phyloP scores from a whole-genome alignment of 106 monocot genomes.

The Phalaenopsis aphrodite region DNA sequence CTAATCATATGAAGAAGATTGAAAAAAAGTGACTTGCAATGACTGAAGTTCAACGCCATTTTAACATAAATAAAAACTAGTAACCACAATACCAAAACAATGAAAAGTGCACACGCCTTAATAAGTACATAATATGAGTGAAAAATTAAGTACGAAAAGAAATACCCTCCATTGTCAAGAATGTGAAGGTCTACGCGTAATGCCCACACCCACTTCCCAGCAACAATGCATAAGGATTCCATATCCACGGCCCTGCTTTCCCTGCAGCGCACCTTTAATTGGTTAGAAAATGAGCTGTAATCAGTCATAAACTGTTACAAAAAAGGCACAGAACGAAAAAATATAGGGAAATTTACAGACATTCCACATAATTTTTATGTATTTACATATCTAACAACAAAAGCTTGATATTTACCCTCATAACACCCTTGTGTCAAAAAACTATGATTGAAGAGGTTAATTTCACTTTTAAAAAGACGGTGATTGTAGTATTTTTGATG shows the following conservation, averaged over 20 bases:
- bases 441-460: no score
- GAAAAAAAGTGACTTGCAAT: neutral
- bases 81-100: neutral
- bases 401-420: no score
- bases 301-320: neutral
- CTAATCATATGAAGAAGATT: neutral
- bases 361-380: no score
- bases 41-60: neutral
- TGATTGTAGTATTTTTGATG: no score
- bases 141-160: neutral
- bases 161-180: constrained; percentile 97
- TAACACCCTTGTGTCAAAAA: no score
- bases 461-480: no score
- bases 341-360: no score
- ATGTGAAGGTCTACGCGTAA: constrained; percentile 92
- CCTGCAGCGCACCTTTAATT: constrained; percentile 31
- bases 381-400: no score
- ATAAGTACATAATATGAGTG: neutral
- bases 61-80: neutral
- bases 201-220: constrained; percentile 95
- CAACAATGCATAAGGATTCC: constrained; percentile 87
- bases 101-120: neutral
- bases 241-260: constrained; percentile 96
- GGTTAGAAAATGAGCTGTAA: neutral
- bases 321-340: neutral